Percentiles rank a stretch among this genome's conserved stretches.
Evolutionary conservation across 495 filamentous ascomycete species (phyloP).

Genomic region (Penicillium atrosanguineum): DNA sequence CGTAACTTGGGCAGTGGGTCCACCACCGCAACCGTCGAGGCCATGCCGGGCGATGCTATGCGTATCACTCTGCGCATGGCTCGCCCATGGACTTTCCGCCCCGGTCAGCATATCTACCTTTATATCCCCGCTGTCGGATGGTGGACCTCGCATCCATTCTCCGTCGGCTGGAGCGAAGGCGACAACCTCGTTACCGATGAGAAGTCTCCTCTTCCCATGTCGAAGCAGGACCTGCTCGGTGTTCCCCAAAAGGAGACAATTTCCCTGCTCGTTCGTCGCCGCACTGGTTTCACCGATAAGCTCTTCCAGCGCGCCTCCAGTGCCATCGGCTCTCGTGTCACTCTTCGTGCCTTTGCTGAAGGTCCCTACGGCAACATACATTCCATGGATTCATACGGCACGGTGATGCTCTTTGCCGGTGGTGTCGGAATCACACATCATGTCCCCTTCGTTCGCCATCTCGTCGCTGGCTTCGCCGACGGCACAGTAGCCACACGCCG

Average conservation of each 20-base stretch:
- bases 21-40: conserved; percentile 70
- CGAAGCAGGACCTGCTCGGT: conserved; percentile 31
- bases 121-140: conserved; percentile 72
- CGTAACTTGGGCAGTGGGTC: conserved; percentile 63
- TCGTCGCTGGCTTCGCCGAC: conserved; percentile 70
- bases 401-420: conserved; percentile 84
- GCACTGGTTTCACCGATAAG: conserved; percentile 82
- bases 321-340: conserved; percentile 42
- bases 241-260: conserved; percentile 53
- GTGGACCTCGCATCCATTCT: conserved; percentile 93
- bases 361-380: conserved; percentile 86
- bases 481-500: conserved; percentile 76
- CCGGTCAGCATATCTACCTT: conserved; percentile 86
- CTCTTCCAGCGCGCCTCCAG: conserved; percentile 64
- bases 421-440: conserved; percentile 95
- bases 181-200: conserved; percentile 37
- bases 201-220: conserved; percentile 38
- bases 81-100: conserved; percentile 71
- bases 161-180: conserved; percentile 76
- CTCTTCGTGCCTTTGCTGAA: conserved; percentile 65
- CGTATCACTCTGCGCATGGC: conserved; percentile 79
- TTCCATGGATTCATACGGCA: conserved; percentile 84
- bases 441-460: conserved; percentile 79
- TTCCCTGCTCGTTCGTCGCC: conserved; percentile 78
- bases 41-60: conserved; percentile 77